Evolutionary conservation across 1,284 basidiomycete genomes (phyloP), one percentile per base, ranked within the genome.

Genomic region (Ustilago crameri): DNA sequence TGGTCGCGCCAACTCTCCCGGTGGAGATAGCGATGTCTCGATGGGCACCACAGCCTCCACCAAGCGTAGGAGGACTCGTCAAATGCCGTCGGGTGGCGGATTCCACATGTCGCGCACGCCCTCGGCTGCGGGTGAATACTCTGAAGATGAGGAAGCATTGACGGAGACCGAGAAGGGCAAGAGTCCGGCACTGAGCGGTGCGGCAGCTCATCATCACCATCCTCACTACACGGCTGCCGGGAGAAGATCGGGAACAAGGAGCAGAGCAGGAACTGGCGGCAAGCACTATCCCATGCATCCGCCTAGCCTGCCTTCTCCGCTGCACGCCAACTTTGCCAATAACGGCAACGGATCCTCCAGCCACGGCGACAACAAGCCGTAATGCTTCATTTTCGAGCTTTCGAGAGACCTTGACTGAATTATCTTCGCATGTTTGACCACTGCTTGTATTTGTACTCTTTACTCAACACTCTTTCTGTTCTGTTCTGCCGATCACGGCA

Each of bases 11-110:
- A 54, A 51, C 20, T 71, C 68, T 14, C 59, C 68, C 18, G 64
- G 64, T 3, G 73, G 60, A 12, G 68, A 62, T 12, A 68, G 64
- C 49, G 67, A 75, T 40, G 57, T 67, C 18, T 64, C 60, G 47
- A 75, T 75, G 74, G 75, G 56, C 35, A 72, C 72, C 10, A 73
- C 57, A 44, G 71, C 62, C 8, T 76, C 74, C 2, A 62, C 70
- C 42, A 74, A 73, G 44, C 61, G 72, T n/a, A 46, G 68, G 20
- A 45, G 75, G 17, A 62, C 60, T 37, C 41, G 61, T 0, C 65
- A 63, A 44, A 51, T 47, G 18, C 53, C 47, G 3, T 50, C 52
- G 1, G 55, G 60, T 20, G 59, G 64, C 23, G 64, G 64, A 22
- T 63, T 63, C 48, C 60, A 56, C 43, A 66, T 72, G 51, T 75